phyloP scores from a whole-genome alignment of 768 basidiomycete genomes.

The Serendipita sp. region DNA sequence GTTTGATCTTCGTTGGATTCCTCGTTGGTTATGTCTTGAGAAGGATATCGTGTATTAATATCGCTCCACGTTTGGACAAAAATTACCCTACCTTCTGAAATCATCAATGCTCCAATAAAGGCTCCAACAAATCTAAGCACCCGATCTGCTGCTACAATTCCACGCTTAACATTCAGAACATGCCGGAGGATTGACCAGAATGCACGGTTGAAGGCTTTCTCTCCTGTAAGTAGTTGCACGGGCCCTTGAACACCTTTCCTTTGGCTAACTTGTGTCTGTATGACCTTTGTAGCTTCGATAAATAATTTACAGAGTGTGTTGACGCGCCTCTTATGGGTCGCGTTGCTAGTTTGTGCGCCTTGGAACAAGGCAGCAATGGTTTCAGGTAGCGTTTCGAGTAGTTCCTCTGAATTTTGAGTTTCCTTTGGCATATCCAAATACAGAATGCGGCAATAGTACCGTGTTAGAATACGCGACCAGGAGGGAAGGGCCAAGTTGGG shows the following conservation, averaged over 20 bases:
- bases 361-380: constrained; percentile 53
- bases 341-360: constrained; percentile 52
- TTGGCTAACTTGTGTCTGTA: constrained; percentile 25
- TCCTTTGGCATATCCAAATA: neutral
- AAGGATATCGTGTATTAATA: neutral
- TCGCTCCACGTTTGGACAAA: neutral
- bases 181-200: neutral
- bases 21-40: neutral
- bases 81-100: neutral
- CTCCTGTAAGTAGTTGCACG: constrained; percentile 45
- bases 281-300: constrained; percentile 37
- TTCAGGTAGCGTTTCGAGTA: neutral
- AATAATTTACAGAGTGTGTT: constrained; percentile 72
- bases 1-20: neutral
- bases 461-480: no score
- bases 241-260: constrained; percentile 20
- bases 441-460: neutral
- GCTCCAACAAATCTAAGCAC: constrained; percentile 67
- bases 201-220: constrained; percentile 46
- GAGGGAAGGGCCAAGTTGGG: no score
- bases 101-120: neutral
- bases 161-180: constrained; percentile 64
- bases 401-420: neutral
- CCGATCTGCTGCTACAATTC: constrained; percentile 54
- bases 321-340: constrained; percentile 82